These are phyloP conservation scores for Wallacemonas sp. DNA, from an alignment of 208 protist genomes.

Conservation along the genomic window DNA sequence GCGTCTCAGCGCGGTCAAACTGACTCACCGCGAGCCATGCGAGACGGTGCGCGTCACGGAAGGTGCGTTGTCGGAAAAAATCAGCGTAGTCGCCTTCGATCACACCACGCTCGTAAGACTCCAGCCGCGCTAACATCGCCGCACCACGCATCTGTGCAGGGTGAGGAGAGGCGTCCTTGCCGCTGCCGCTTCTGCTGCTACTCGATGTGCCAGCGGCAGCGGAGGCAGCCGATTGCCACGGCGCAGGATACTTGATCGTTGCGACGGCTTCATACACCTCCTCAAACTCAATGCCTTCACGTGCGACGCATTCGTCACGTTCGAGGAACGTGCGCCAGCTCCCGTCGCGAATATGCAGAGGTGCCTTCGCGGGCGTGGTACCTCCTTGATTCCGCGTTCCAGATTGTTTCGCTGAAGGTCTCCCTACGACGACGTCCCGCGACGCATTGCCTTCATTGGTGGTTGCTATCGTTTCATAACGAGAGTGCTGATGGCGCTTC, in stretches of 20 bases:
- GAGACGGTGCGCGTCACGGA: slow-evolving; percentile 33
- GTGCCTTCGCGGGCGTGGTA: not conserved
- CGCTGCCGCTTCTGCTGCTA: too few species aligned
- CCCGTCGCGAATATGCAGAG: slow-evolving; percentile 17
- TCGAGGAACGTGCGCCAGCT: slow-evolving; percentile 25
- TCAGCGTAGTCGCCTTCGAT: slow-evolving; percentile 29
- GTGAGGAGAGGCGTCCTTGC: slow-evolving; percentile 11
- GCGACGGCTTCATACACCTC: slow-evolving; percentile 39
- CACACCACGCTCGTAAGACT: slow-evolving; percentile 30
- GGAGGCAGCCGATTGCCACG: slow-evolving; percentile 3
- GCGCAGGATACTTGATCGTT: slow-evolving; percentile 25
- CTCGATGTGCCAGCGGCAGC: too few species aligned
- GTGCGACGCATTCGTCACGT: slow-evolving; percentile 53
- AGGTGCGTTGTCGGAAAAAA: slow-evolving; percentile 10
- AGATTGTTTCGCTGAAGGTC: too few species aligned
- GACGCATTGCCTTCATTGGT: too few species aligned
- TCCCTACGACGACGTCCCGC: too few species aligned
- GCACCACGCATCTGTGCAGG: slow-evolving; percentile 10
- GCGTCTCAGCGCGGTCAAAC: not conserved
- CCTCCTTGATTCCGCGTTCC: not conserved
- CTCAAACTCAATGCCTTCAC: slow-evolving; percentile 40
- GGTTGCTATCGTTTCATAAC: too few species aligned
- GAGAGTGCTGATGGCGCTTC: slow-evolving; percentile 14
- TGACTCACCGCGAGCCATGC: slow-evolving; percentile 14
- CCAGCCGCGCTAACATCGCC: slow-evolving; percentile 17